Evolutionary conservation across 495 filamentous ascomycete genomes (phyloP).

Genomic region (Mytilinidion resinicola): DNA sequence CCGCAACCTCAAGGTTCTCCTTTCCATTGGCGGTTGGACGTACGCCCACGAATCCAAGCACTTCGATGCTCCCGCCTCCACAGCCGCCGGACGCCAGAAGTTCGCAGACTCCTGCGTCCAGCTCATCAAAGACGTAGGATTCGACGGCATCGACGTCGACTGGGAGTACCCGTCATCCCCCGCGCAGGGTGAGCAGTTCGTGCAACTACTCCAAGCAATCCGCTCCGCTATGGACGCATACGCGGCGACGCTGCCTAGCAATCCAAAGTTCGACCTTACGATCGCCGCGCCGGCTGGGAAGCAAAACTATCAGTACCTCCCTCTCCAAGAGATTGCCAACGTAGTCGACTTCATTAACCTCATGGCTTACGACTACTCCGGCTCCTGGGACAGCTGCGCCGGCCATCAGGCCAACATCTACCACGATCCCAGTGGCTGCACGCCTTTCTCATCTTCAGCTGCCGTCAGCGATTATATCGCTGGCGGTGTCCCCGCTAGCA

Average conservation of each 20-base stretch:
- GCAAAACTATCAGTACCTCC: slow-evolving; percentile 61
- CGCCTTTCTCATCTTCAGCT: slow-evolving; percentile 62
- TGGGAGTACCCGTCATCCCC: slow-evolving; percentile 31
- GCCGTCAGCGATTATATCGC: slow-evolving; percentile 62
- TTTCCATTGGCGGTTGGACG: slow-evolving; percentile 96
- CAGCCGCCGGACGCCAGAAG: slow-evolving; percentile 49
- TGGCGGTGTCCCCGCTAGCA: slow-evolving; percentile 53
- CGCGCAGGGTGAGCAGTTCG: slow-evolving; percentile 43
- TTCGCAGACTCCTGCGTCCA: slow-evolving; percentile 65
- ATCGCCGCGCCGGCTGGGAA: slow-evolving; percentile 63
- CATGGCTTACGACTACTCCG: slow-evolving; percentile 43
- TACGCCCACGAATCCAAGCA: slow-evolving; percentile 63
- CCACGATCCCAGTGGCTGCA: slow-evolving; percentile 35
- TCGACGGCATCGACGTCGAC: slow-evolving; percentile 33
- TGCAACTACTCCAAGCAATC: slow-evolving; percentile 50
- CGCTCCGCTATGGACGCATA: slow-evolving; percentile 51
- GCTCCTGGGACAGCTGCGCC: slow-evolving; percentile 57
- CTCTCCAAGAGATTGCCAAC: slow-evolving; percentile 61
- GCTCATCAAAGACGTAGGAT: slow-evolving; percentile 44
- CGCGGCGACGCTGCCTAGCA: slow-evolving; percentile 41
- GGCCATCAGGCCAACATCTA: slow-evolving; percentile 76
- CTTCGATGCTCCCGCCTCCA: slow-evolving; percentile 68
- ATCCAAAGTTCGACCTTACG: slow-evolving; percentile 62
- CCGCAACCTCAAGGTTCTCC: slow-evolving; percentile 80
- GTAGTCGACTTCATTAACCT: slow-evolving; percentile 83